These are phyloP conservation scores for Alternaria atra DNA, from an alignment of 2,329 filamentous ascomycete species.

Conservation along the genomic window DNA sequence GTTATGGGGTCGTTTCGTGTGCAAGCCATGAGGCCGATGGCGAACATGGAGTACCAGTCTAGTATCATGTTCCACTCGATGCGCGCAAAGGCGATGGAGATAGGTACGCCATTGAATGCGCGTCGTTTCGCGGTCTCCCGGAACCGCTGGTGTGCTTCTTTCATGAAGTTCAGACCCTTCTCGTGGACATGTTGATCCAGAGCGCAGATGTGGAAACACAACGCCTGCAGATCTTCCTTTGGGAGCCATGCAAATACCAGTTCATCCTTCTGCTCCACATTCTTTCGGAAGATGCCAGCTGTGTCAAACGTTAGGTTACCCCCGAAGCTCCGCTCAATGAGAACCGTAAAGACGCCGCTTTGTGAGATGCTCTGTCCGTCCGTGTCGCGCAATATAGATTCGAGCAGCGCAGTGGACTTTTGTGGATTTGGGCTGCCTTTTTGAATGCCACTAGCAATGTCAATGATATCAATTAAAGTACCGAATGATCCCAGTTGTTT, in stretches of 20 bases:
- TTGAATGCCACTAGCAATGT: conserved; percentile 74
- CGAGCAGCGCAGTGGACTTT: conserved; percentile 63
- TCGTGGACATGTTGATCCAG: conserved; percentile 65
- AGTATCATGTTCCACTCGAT: conserved; percentile 72
- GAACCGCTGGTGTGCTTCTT: conserved; percentile 64
- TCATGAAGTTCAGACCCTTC: conserved; percentile 63
- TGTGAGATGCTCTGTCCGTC: conserved; percentile 41
- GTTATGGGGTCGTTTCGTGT: conserved; percentile 74
- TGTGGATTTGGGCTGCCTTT: conserved; percentile 66
- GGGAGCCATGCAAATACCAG: conserved; percentile 69
- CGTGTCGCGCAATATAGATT: conserved; percentile 64
- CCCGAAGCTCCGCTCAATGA: conserved; percentile 49
- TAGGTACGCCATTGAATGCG: conserved; percentile 29
- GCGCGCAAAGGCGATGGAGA: conserved; percentile 45
- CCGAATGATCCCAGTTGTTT: conserved; percentile 72
- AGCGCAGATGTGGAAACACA: conserved; percentile 68
- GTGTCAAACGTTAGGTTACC: conserved; percentile 52
- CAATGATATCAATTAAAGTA: conserved; percentile 71
- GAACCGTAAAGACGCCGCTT: conserved; percentile 53
- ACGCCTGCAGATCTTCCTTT: conserved; percentile 66
- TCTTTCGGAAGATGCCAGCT: conserved; percentile 55
- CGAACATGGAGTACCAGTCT: conserved; percentile 74
- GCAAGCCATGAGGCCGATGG: conserved; percentile 74
- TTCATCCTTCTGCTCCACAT: conserved; percentile 48
- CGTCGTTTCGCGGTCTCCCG: conserved; percentile 48